These are phyloP conservation scores for Takashimella koratensis DNA, from an alignment of 1,284 basidiomycete genomes.

Conservation along the genomic window DNA sequence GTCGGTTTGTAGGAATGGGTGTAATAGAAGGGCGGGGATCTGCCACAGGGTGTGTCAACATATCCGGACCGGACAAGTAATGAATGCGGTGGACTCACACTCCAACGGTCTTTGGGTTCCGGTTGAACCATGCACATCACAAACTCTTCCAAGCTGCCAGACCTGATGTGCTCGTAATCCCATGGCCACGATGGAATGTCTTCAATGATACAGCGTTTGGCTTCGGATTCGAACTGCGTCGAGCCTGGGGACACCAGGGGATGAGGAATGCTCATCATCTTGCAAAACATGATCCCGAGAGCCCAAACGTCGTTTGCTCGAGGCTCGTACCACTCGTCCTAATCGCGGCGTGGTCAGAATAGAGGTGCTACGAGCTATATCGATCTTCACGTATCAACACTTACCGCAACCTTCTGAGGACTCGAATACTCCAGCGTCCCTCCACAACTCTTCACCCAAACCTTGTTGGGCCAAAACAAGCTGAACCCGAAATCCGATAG, in stretches of 20 bases:
- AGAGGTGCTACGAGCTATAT: too few relatives aligned
- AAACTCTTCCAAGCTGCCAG: constrained; percentile 24
- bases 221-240: constrained; percentile 17
- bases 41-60: too few relatives aligned
- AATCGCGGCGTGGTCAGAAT: too few relatives aligned
- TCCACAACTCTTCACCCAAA: constrained; percentile 30
- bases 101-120: constrained; percentile 30
- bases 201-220: constrained; percentile 26
- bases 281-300: constrained; percentile 41
- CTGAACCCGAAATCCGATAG: constrained; percentile 44
- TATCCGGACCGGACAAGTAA: too few relatives aligned
- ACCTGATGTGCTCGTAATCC: constrained; percentile 7
- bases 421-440: constrained; percentile 47
- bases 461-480: constrained; percentile 33
- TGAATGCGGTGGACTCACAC: constrained; percentile 36
- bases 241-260: constrained; percentile 27
- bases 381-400: constrained; percentile 3
- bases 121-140: constrained; percentile 36
- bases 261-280: constrained; percentile 34
- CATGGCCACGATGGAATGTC: constrained; percentile 21
- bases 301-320: constrained; percentile 45
- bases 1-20: constrained; percentile 30
- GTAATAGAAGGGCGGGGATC: constrained; percentile 38
- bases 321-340: constrained; percentile 37
- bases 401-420: constrained; percentile 43